Percentiles rank a stretch among this genome's conserved stretches.
Evolutionary conservation across 2,329 filamentous ascomycete genomes (phyloP).

Genomic region (Fusarium papillatum): DNA sequence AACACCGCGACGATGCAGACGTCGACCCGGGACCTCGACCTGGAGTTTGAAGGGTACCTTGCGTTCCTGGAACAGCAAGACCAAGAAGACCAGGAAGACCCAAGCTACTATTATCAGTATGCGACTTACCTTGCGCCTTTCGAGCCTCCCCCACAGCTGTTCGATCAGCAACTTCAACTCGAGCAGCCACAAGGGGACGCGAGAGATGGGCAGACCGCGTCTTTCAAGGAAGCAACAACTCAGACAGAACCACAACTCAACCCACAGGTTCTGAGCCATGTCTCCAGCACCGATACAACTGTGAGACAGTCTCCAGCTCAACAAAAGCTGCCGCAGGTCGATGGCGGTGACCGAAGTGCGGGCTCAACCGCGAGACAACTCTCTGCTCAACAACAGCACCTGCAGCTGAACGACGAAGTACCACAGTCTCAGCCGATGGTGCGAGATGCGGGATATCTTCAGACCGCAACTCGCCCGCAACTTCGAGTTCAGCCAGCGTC

Average conservation of each 20-base stretch:
- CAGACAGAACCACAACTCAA: background rate
- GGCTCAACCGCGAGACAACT: background rate
- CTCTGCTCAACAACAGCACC: background rate
- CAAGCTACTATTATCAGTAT: background rate
- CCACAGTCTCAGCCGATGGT: background rate
- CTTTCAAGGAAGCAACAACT: background rate
- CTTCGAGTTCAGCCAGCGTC: background rate
- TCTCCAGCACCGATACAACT: background rate
- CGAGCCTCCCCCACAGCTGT: background rate
- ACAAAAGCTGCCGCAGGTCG: background rate
- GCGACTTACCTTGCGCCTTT: background rate
- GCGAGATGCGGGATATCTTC: background rate
- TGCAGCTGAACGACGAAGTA: background rate
- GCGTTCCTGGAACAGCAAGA: background rate
- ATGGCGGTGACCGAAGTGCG: background rate
- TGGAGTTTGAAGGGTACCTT: background rate
- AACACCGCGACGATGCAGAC: background rate
- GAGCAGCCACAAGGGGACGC: background rate
- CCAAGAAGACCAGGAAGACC: background rate
- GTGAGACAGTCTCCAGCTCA: background rate
- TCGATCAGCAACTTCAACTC: background rate
- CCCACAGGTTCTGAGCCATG: background rate
- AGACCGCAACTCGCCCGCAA: constrained; percentile 1
- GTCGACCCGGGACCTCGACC: background rate
- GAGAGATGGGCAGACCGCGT: background rate